Conservation (phyloP, 345 rosid species). For the Triadica sebifera region DNA sequence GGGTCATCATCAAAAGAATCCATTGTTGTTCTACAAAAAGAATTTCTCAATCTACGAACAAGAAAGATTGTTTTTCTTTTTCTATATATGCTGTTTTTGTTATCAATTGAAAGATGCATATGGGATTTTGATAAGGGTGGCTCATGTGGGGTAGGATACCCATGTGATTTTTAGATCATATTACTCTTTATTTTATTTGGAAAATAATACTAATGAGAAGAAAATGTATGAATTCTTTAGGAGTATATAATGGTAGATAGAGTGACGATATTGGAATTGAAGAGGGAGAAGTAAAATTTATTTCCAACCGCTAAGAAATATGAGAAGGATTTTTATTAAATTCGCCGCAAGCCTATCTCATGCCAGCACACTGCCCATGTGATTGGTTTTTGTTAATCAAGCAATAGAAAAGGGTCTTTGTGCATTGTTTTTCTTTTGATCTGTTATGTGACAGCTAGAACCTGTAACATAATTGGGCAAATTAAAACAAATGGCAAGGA, state of each 20-base stretch:
- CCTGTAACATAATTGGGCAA: neutral
- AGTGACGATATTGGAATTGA: neutral
- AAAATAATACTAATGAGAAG: neutral
- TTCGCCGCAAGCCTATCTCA: slow-evolving; percentile 10
- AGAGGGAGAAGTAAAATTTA: neutral
- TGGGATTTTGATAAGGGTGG: neutral
- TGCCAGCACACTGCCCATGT: slow-evolving; percentile 36
- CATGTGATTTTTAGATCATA: slow-evolving; percentile 16
- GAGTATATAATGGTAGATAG: neutral
- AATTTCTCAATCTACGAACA: neutral
- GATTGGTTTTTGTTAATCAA: slow-evolving; percentile 13
- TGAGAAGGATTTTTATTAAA: neutral
- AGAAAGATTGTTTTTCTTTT: neutral
- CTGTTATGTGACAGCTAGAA: slow-evolving; percentile 22
- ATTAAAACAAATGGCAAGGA: neutral
- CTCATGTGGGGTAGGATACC: neutral
- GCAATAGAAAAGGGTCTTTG: neutral
- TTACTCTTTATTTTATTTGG: neutral
- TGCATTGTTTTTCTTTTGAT: slow-evolving; percentile 1
- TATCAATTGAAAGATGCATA: neutral
- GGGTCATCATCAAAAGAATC: slow-evolving; percentile 24
- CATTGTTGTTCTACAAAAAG: slow-evolving; percentile 20
- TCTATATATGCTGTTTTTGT: slow-evolving; percentile 1
- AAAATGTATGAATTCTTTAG: neutral
- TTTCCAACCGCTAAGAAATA: neutral